Base-by-base conservation (phyloP, 2,329 filamentous ascomycete genomes). In the Fusarium pseudoanthophilum region DNA sequence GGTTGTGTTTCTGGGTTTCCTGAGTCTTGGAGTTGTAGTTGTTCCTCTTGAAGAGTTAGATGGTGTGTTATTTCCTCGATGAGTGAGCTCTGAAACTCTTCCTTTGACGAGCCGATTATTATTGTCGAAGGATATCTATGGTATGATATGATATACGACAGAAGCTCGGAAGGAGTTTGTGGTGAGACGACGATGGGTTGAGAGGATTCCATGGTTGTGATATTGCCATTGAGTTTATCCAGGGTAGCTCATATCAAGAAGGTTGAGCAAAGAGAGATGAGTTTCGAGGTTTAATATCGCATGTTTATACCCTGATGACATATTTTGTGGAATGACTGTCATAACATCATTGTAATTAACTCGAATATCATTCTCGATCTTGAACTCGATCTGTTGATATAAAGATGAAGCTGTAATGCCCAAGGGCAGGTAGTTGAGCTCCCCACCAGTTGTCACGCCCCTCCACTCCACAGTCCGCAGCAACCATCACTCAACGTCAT, bases 81-180 rank as follows among this genome's bases (percentile, higher is more conserved):
- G 26, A 95, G 84, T 26, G 90, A 84, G 5, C 85, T 79, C 16
- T 95, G 80, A 77, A 97, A 97, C 5, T 87, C 85, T 1, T 87
- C 83, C 65, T 88, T 89, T 1, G 89, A 85, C 21, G 88, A 90
- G 80, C 94, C 95, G 70, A 97, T 83, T 67, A 97, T 81, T 51
- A 97, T 81, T 0, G 90, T 92, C 2, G 91, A 92, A 5, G 89
- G 89, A 61, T 88, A 80, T 7, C 80, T 75, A 66, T 91, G 86
- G 43, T 85, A 81, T 9, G 87, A 80, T 60, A 95, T 82, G 59
- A 95, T 82, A 78, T 91, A 87, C 59, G 87, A 84, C 53, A 97
- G 85, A 49, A 97, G 85, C 76, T 92, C 87, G 14, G 87, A 86
- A 10, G 87, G 90, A 5, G 87, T 84, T 26, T 86, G 83, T 42